phyloP scores from a whole-genome alignment of 2,329 filamentous ascomycete genomes.

The Cryphonectria naterciae region DNA sequence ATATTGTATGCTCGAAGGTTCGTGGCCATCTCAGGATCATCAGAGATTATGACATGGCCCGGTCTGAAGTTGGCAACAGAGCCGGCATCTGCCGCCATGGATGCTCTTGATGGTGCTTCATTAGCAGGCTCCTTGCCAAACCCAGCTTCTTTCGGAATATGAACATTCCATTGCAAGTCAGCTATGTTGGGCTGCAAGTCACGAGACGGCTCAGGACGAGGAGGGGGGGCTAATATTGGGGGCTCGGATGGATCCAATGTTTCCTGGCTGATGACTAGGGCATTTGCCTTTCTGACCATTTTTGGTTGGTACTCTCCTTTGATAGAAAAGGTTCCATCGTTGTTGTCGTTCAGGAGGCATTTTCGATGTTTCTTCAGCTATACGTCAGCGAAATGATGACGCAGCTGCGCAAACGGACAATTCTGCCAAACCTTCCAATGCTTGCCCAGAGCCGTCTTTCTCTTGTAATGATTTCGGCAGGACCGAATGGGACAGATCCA shows the following conservation, averaged over 20 bases:
- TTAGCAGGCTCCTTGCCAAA: neutral
- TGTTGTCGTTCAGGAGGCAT: constrained; percentile 19
- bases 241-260: neutral
- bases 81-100: neutral
- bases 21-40: constrained; percentile 15
- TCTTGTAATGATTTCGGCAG: constrained; percentile 10
- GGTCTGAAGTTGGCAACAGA: neutral
- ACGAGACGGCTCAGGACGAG: neutral
- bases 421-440: constrained; percentile 17
- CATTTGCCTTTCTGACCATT: neutral
- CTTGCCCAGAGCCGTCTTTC: neutral
- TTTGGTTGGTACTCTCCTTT: constrained; percentile 5
- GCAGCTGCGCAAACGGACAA: neutral
- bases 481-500: constrained; percentile 23
- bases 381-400: neutral
- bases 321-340: constrained; percentile 17
- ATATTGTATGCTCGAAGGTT: constrained; percentile 16
- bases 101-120: neutral
- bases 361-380: constrained; percentile 10
- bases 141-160: too few species aligned
- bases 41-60: neutral
- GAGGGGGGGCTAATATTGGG: neutral
- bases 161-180: neutral
- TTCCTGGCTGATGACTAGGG: constrained; percentile 6
- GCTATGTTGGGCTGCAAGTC: neutral